These are phyloP conservation scores for Mycena galericulata DNA, from an alignment of 768 basidiomycete genomes.

Conservation along the genomic window DNA sequence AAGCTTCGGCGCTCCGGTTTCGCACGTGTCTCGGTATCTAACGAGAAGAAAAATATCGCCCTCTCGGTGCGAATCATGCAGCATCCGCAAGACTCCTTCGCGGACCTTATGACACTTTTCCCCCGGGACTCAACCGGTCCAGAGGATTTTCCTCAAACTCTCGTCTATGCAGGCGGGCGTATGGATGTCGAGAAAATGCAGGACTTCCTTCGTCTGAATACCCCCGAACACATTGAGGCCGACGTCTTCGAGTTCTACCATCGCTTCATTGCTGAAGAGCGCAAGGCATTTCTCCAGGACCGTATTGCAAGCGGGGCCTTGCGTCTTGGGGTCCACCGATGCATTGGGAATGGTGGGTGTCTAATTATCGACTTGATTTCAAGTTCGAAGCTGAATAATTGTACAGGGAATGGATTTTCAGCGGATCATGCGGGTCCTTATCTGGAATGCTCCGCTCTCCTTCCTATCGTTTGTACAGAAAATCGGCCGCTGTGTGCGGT, in stretches of 20 bases:
- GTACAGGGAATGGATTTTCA: conserved; percentile 14
- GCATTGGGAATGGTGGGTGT: conserved; percentile 10
- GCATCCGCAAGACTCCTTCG: conserved; percentile 11
- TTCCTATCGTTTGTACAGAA: conserved; percentile 18
- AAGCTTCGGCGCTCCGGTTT: conserved; percentile 3
- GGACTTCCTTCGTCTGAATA: conserved; percentile 5
- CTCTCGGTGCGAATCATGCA: conserved; percentile 26
- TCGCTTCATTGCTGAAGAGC: conserved; percentile 9
- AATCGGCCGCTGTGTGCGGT: conserved; percentile 2
- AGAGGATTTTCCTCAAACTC: conserved; percentile 11
- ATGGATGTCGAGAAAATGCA: conserved; percentile 10
- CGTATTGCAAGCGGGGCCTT: not conserved
- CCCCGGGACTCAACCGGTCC: not conserved
- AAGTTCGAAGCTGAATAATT: not conserved
- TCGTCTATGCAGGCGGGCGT: conserved; percentile 13
- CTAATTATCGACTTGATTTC: not conserved
- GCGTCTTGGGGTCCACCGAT: not conserved
- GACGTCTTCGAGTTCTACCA: conserved; percentile 22
- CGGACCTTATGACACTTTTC: conserved; percentile 15
- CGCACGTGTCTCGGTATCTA: conserved; percentile 7
- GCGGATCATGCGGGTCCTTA: not conserved
- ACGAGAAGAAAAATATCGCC: conserved; percentile 22
- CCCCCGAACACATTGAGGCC: not conserved
- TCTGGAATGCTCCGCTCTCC: not conserved
- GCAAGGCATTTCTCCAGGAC: not conserved